Conservation (phyloP, 345 rosid genomes). For the Citrus inodora region DNA sequence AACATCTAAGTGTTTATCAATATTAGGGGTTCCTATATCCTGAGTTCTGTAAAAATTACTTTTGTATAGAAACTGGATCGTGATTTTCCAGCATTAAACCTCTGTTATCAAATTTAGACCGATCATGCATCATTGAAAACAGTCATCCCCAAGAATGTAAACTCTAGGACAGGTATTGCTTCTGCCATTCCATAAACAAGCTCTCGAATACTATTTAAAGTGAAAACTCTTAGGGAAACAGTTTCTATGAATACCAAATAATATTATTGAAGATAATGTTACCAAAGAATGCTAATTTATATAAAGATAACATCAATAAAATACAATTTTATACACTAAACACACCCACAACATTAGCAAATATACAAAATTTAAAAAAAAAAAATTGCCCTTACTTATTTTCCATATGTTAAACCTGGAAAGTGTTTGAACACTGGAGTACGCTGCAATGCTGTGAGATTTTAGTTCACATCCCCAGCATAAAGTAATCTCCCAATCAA, state of each 20-base stretch:
- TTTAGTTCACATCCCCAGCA: background rate
- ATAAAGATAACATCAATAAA: background rate
- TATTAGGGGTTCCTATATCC: no score
- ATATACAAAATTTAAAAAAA: background rate
- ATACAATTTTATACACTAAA: background rate
- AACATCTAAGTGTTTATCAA: background rate
- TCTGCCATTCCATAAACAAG: background rate
- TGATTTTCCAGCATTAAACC: background rate
- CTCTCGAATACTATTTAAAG: background rate
- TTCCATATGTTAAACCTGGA: background rate
- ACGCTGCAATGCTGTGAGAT: background rate
- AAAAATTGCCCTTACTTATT: background rate
- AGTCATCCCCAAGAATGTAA: background rate
- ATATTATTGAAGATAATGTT: background rate
- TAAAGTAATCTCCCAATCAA: slow-evolving; percentile 18
- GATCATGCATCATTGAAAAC: background rate
- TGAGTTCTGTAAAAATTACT: background rate
- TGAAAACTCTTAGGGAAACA: background rate
- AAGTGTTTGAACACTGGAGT: background rate
- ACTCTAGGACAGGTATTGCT: background rate
- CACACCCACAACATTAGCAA: background rate
- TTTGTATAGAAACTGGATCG: background rate
- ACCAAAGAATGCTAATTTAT: background rate
- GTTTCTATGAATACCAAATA: background rate
- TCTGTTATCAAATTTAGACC: background rate